Percentiles rank a stretch among this genome's conserved stretches.
phyloP scores from a whole-genome alignment of 495 filamentous ascomycete genomes.

The Venustampulla echinocandica region DNA sequence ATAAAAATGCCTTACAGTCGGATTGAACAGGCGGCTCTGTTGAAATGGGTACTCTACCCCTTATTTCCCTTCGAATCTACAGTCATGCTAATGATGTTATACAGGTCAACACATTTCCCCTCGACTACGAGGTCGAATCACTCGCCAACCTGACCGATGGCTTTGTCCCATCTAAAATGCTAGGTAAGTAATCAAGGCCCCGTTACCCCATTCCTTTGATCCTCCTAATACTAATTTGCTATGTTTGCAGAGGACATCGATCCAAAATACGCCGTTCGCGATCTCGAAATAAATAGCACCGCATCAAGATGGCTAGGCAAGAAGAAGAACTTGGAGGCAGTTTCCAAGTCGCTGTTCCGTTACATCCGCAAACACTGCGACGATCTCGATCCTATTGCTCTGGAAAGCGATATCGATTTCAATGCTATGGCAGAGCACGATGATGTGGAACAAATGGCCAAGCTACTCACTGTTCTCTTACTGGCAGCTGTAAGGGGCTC shows the following conservation, averaged over 20 bases:
- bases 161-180: conserved; percentile 49
- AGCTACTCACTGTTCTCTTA: conserved; percentile 54
- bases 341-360: conserved; percentile 55
- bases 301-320: conserved; percentile 35
- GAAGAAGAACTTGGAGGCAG: conserved; percentile 56
- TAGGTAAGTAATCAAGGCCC: conserved; percentile 49
- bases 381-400: conserved; percentile 30
- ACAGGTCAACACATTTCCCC: too few relatives aligned
- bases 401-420: conserved; percentile 46
- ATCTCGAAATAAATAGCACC: conserved; percentile 44
- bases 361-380: conserved; percentile 55
- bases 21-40: too few relatives aligned
- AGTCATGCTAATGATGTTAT: too few relatives aligned
- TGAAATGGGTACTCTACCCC: too few relatives aligned
- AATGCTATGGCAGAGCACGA: conserved; percentile 47
- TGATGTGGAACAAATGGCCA: conserved; percentile 13
- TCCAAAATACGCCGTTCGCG: conserved; percentile 56
- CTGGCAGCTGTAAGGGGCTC: conserved; percentile 53
- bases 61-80: too few relatives aligned
- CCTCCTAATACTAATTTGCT: conserved; percentile 8
- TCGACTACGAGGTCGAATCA: conserved; percentile 15
- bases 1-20: too few relatives aligned
- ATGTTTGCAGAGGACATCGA: conserved; percentile 47
- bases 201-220: not conserved
- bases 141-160: conserved; percentile 68